A percentile compares a stretch with the other conserved stretches of the same genome.
Conservation (phyloP, 768 basidiomycete genomes). For the Tricholoma hemisulphureum region DNA sequence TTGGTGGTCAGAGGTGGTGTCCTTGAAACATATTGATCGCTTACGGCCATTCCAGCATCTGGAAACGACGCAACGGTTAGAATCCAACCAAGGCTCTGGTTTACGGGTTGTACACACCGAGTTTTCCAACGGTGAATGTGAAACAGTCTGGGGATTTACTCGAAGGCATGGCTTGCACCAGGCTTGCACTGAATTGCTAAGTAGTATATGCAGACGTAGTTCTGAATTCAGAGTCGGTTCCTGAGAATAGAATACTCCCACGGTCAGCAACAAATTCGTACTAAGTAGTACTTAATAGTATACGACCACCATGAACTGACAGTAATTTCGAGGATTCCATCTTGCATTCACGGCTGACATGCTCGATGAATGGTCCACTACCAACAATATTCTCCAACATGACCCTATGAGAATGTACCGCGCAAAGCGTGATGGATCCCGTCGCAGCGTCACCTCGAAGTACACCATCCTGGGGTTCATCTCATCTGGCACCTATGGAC, state of each 20-base stretch:
- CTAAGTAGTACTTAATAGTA: neutral
- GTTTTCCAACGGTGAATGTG: constrained; percentile 93
- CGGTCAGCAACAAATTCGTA: neutral
- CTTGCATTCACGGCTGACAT: constrained; percentile 9
- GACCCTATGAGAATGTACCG: constrained; percentile 90
- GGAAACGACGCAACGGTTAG: constrained; percentile 11
- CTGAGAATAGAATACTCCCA: neutral
- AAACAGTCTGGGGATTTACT: constrained; percentile 59
- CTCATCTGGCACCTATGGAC: constrained; percentile 95
- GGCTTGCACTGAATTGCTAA: too few species aligned
- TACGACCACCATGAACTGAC: constrained; percentile 11
- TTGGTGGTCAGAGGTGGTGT: constrained; percentile 6
- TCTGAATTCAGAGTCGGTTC: too few species aligned
- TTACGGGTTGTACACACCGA: constrained; percentile 57
- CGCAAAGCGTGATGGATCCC: constrained; percentile 67
- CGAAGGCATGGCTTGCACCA: constrained; percentile 21
- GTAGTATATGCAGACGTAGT: too few species aligned
- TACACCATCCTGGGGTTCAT: constrained; percentile 96
- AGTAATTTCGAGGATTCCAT: neutral
- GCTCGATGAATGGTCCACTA: constrained; percentile 35
- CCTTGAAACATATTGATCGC: constrained; percentile 12
- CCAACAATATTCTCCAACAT: constrained; percentile 49
- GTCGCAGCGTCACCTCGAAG: constrained; percentile 70
- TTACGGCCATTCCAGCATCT: constrained; percentile 95
- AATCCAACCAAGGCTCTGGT: neutral